Conservation (phyloP, 306 rosid genomes). For the Luffa aegyptiaca region DNA sequence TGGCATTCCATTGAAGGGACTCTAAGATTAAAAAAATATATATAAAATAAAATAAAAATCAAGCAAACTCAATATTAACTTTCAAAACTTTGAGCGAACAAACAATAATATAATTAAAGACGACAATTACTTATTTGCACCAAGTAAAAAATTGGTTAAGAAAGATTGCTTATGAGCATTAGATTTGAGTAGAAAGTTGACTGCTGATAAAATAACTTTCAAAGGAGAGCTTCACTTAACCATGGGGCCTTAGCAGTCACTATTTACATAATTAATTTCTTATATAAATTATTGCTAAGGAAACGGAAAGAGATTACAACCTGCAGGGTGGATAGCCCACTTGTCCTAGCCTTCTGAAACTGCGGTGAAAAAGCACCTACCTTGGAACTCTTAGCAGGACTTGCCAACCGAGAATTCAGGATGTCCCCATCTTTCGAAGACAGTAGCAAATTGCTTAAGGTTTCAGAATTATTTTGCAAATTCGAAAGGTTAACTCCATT, state of each 20-base stretch:
- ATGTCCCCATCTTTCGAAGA: constrained; percentile 21
- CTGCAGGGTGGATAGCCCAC: constrained; percentile 15
- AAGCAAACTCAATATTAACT: constrained; percentile 22
- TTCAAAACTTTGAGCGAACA: constrained; percentile 1
- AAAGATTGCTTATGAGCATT: background rate
- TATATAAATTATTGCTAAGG: background rate
- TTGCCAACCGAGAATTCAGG: constrained; percentile 13
- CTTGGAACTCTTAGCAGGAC: constrained; percentile 19
- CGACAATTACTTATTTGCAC: background rate
- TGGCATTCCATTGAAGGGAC: constrained; percentile 18
- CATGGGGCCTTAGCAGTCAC: background rate
- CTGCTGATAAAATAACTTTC: background rate
- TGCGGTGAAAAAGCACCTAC: constrained; percentile 12
- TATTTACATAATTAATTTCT: background rate
- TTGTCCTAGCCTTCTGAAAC: background rate
- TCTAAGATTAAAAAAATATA: constrained; percentile 4
- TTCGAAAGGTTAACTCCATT: constrained; percentile 6
- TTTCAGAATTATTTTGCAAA: constrained; percentile 22
- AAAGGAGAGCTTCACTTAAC: background rate
- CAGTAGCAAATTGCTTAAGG: background rate
- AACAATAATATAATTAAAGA: background rate
- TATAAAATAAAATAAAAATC: background rate
- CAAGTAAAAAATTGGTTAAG: background rate
- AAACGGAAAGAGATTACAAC: constrained; percentile 10
- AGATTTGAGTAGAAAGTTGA: background rate